phyloP scores from a whole-genome alignment of 768 basidiomycete species.

The Cantharellus cinnabarinus region DNA sequence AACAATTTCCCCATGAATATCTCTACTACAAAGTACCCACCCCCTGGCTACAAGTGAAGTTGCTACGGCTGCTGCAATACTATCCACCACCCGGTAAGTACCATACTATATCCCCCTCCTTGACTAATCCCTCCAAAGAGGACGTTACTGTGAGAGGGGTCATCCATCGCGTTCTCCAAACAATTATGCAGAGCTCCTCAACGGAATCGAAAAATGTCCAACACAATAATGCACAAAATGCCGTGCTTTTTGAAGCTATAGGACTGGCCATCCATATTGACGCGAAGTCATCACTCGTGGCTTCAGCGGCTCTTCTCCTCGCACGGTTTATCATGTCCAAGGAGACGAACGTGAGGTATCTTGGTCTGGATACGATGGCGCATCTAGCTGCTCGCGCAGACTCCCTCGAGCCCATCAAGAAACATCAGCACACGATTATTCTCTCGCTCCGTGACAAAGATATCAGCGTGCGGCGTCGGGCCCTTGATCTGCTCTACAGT shows the following conservation, averaged over 20 bases:
- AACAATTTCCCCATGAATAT: slow-evolving; percentile 75
- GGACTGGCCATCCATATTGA: slow-evolving; percentile 90
- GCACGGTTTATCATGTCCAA: slow-evolving; percentile 94
- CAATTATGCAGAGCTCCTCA: slow-evolving; percentile 70
- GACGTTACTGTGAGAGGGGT: slow-evolving; percentile 61
- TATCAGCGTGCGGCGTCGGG: slow-evolving; percentile 84
- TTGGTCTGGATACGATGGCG: slow-evolving; percentile 95
- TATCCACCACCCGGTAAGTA: slow-evolving; percentile 79
- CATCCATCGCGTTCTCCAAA: slow-evolving; percentile 66
- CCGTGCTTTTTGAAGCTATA: slow-evolving; percentile 96
- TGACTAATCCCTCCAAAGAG: slow-evolving; percentile 26
- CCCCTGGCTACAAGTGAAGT: slow-evolving; percentile 94
- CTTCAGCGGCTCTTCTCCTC: slow-evolving; percentile 71
- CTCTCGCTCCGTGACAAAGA: slow-evolving; percentile 89
- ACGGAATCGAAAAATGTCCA: slow-evolving; percentile 89
- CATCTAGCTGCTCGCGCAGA: slow-evolving; percentile 90
- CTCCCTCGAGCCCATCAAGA: slow-evolving; percentile 78
- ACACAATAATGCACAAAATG: slow-evolving; percentile 96
- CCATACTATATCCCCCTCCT: neutral
- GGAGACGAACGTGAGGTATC: slow-evolving; percentile 95
- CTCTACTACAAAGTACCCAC: slow-evolving; percentile 95
- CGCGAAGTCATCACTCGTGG: slow-evolving; percentile 71
- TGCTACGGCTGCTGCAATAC: slow-evolving; percentile 81
- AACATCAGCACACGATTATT: slow-evolving; percentile 90
- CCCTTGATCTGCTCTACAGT: slow-evolving; percentile 88